Conservation (phyloP, 2,329 filamentous ascomycete genomes). For the Fusarium piperis region DNA sequence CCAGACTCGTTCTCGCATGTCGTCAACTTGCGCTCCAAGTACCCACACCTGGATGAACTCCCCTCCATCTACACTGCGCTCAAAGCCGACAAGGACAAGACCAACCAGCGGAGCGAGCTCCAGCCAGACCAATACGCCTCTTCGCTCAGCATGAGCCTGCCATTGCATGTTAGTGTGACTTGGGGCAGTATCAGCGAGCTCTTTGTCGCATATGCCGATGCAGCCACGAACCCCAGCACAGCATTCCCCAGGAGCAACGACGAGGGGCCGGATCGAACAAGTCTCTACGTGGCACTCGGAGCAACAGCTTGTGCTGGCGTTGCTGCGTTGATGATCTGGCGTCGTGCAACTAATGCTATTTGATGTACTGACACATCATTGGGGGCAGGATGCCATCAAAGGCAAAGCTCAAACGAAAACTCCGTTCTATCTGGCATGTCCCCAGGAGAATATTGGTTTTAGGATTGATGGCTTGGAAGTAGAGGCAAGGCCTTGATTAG, state of each 20-base stretch:
- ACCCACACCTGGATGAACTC: slow-evolving; percentile 86
- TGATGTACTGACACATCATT: slow-evolving; percentile 28
- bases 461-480: background rate
- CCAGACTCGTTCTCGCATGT: slow-evolving; percentile 96
- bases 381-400: background rate
- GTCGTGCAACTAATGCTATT: slow-evolving; percentile 61
- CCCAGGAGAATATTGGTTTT: background rate
- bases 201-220: slow-evolving; percentile 91
- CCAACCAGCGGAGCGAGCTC: slow-evolving; percentile 89
- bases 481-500: slow-evolving; percentile 18
- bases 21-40: slow-evolving; percentile 79
- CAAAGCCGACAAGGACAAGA: slow-evolving; percentile 96
- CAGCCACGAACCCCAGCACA: slow-evolving; percentile 86
- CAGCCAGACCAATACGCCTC: slow-evolving; percentile 94
- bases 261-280: slow-evolving; percentile 82
- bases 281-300: slow-evolving; percentile 85
- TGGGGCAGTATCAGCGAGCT: slow-evolving; percentile 95
- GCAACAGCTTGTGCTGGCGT: slow-evolving; percentile 73
- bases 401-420: background rate
- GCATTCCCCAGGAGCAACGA: slow-evolving; percentile 92
- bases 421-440: background rate
- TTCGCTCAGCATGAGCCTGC: slow-evolving; percentile 85
- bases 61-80: slow-evolving; percentile 92
- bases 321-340: slow-evolving; percentile 73
- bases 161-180: slow-evolving; percentile 91